phyloP scores from a whole-genome alignment of 192 early-diverging fungal genomes.

The Linnemannia schmuckeri region DNA sequence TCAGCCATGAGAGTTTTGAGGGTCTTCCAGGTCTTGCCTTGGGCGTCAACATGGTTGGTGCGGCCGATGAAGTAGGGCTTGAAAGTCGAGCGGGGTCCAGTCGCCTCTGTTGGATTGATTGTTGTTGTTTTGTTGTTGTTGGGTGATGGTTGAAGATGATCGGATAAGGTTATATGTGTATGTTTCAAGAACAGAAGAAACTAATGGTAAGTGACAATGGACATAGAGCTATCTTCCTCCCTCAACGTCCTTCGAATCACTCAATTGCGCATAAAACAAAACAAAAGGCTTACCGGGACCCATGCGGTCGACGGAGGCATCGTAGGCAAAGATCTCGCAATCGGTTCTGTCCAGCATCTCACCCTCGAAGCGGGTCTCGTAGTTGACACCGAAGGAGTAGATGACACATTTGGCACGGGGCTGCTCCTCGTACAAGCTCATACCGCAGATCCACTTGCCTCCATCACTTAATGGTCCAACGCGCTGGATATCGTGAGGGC shows the following conservation, averaged over 20 bases:
- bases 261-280: background rate
- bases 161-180: background rate
- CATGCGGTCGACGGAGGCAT: conserved; percentile 34
- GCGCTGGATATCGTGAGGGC: conserved; percentile 48
- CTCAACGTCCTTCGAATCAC: background rate
- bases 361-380: conserved; percentile 46
- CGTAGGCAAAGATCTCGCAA: conserved; percentile 50
- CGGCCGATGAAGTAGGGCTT: conserved; percentile 42
- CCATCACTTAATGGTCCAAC: conserved; percentile 51
- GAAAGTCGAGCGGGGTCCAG: conserved; percentile 29
- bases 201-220: background rate
- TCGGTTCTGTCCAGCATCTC: conserved; percentile 48
- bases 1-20: conserved; percentile 43
- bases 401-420: conserved; percentile 45
- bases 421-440: conserved; percentile 43
- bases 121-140: background rate
- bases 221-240: background rate
- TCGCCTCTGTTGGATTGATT: conserved; percentile 17
- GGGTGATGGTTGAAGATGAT: background rate
- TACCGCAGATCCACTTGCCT: conserved; percentile 46
- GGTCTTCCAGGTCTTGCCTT: conserved; percentile 28
- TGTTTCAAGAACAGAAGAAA: background rate
- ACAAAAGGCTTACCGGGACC: conserved; percentile 22
- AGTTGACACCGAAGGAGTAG: conserved; percentile 52
- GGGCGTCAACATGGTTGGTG: conserved; percentile 10